Evolutionary conservation across 257 asterid genomes (phyloP), one percentile per base, ranked within the genome.

Genomic region (Agastache rugosa): DNA sequence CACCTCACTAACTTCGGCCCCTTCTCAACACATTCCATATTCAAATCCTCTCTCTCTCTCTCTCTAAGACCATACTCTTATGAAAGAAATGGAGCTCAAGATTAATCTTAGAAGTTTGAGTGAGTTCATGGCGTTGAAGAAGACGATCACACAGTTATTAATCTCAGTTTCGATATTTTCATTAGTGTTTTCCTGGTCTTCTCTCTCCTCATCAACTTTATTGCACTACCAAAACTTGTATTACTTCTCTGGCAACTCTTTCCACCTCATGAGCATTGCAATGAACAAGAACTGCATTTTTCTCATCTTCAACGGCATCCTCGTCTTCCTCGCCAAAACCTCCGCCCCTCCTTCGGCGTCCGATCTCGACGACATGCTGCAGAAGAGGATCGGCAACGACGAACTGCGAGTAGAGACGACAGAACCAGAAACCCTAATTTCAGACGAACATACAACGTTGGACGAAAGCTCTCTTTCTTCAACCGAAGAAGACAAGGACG

Each of bases 281-380:
- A 41, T 75, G 39, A 88, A 74, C 77, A 89, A 91, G 72, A 82
- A 79, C 25, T 87, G 47, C 77, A 45, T 87, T 16, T 91, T 91
- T 67, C 81, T 91, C 17, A 61, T 91, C 11, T 83, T 83, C 83
- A 91, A 89, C 60, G 93, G 88, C 4, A 80, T 91, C 29, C 73
- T 89, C 56, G 75, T 89, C 0, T 69, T 85, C 67, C 58, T 91
- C 11, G 88, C 81, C 1, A 86, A 79, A 56, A 82, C 88, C 58
- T 89, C 91, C 0, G 54, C 4, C 20, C 75, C 72, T 10, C 73
- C 42, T 8, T 56, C 78, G 25, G 61, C 63, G 8, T 44, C 44
- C 27, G 88, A 79, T 51, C 75, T 44, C 41, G 8, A 54, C 70
- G 77, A 79, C 17, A 6, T 67, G 61, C 17, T 79, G 71, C 76